Base-by-base conservation (phyloP, 2,329 filamentous ascomycete species). In the Ophiocordyceps polyrhachis-furcata region DNA sequence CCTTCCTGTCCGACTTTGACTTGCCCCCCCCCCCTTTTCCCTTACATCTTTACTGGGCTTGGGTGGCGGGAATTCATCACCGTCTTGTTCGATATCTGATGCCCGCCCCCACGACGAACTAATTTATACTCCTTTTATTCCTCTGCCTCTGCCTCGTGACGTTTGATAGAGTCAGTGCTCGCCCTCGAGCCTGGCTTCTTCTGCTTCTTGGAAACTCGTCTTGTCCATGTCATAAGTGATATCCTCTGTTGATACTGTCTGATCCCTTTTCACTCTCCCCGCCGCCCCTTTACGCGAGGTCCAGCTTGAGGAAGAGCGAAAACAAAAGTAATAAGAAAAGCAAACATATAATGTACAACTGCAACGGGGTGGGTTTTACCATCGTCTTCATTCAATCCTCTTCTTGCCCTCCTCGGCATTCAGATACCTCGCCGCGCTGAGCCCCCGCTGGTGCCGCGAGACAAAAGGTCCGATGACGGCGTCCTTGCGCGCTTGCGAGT, bases 341-440 rank as follows among this genome's bases (percentile, higher is more conserved):
- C n/a, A 17, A 9, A 23, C 6, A 42, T 14, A n/a, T 1, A 23
- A 17, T 2, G 4, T 17, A 25, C 4, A 7, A 19, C 7, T 17
- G 28, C 25, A n/a, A n/a, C n/a, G n/a, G n/a, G n/a, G n/a, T n/a
- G n/a, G n/a, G n/a, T n/a, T n/a, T n/a, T n/a, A n/a, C n/a, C n/a
- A n/a, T n/a, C 29, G 12, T 7, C 21, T 54, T 53, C 74, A 88
- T 60, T 98, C 91, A 57, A 93, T 93, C 60, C 91, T 84, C 74
- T 95, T 98, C 74, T 98, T 98, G 44, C 91, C 91, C 64, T 98
- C 91, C 62, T 98, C 91, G 45, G 93, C 76, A 53, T 82, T 91
- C 29, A 85, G 73, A 53, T 93, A 80, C 49, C 85, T 73, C 40
- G 82, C 81, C 51, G 83, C 84, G 64, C 86, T 94, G 49, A 85